phyloP scores from a whole-genome alignment of 1,139 yeast genomes.

The Saccharomyces pastorianus region DNA sequence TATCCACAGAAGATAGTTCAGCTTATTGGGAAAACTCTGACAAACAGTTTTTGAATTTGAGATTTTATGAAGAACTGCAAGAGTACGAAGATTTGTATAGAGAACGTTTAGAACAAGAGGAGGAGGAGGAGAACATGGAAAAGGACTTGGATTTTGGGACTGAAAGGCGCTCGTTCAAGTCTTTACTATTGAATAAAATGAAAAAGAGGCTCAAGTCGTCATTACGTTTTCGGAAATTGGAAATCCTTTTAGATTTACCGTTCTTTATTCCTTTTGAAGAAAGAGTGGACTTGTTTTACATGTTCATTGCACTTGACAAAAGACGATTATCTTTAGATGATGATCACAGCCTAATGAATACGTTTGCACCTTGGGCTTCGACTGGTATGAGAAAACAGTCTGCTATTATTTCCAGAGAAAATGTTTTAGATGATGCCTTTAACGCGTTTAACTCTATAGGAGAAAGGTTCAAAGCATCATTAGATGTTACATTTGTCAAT shows the following conservation, averaged over 20 bases:
- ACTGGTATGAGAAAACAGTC: slow-evolving; percentile 25
- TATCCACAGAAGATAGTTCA: slow-evolving; percentile 30
- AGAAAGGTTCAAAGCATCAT: slow-evolving; percentile 46
- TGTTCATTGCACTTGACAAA: slow-evolving; percentile 49
- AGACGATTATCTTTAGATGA: slow-evolving; percentile 26
- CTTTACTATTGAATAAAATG: slow-evolving; percentile 7
- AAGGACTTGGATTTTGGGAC: slow-evolving; percentile 9
- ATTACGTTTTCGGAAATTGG: slow-evolving; percentile 31
- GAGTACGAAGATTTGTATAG: slow-evolving; percentile 24
- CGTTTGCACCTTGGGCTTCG: slow-evolving; percentile 13
- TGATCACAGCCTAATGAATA: slow-evolving; percentile 12
- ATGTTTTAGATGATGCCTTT: slow-evolving; percentile 67
- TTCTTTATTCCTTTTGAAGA: slow-evolving; percentile 69
- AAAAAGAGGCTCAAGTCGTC: slow-evolving; percentile 9
- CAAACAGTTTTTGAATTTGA: slow-evolving; percentile 13
- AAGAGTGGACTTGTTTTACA: slow-evolving; percentile 66
- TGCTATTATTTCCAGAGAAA: slow-evolving; percentile 61
- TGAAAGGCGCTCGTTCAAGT: slow-evolving; percentile 4
- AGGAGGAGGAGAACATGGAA: slow-evolving; percentile 12
- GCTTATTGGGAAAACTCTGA: slow-evolving; percentile 47
- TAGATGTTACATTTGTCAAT: slow-evolving; percentile 62
- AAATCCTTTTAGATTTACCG: slow-evolving; percentile 59
- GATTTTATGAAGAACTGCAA: slow-evolving; percentile 20
- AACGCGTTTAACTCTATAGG: slow-evolving; percentile 44
- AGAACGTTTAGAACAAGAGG: slow-evolving; percentile 16